Conservation (phyloP, 352 stramenopile species). For the Aphanomyces invadans region DNA sequence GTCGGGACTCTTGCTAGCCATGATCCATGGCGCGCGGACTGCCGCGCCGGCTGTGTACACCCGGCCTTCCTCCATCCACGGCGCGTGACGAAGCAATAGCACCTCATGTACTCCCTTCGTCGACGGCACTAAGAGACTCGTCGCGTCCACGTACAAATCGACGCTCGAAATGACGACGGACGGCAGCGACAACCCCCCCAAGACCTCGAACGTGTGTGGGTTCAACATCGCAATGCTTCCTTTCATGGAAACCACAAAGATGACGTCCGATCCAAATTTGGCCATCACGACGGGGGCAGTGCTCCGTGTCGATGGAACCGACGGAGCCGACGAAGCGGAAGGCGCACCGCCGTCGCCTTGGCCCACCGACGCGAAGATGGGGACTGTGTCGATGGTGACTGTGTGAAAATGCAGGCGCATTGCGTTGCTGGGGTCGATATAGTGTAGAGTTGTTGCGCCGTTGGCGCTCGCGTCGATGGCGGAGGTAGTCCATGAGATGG, state of each 20-base stretch:
- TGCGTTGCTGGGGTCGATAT: neutral
- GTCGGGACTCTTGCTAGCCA: slow-evolving; percentile 59
- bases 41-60: slow-evolving; percentile 51
- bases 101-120: slow-evolving; percentile 76
- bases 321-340: no score
- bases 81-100: slow-evolving; percentile 17
- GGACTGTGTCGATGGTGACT: neutral
- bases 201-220: slow-evolving; percentile 36
- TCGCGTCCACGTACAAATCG: slow-evolving; percentile 57
- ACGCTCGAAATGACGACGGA: slow-evolving; percentile 58
- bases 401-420: neutral
- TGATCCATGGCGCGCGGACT: slow-evolving; percentile 60
- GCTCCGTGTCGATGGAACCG: slow-evolving; percentile 6
- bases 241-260: slow-evolving; percentile 67
- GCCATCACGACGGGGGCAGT: slow-evolving; percentile 5
- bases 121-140: slow-evolving; percentile 47
- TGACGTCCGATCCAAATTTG: slow-evolving; percentile 20
- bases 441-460: neutral
- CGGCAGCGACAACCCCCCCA: slow-evolving; percentile 39
- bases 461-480: neutral
- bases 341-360: no score
- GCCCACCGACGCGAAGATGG: slow-evolving; percentile 1
- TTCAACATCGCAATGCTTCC: slow-evolving; percentile 54
- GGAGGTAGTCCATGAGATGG: neutral
- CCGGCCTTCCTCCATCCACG: slow-evolving; percentile 38